Evolutionary conservation across 225 moss, liverwort and hornwort species (phyloP).

Genomic region (Climacium dendroides): DNA sequence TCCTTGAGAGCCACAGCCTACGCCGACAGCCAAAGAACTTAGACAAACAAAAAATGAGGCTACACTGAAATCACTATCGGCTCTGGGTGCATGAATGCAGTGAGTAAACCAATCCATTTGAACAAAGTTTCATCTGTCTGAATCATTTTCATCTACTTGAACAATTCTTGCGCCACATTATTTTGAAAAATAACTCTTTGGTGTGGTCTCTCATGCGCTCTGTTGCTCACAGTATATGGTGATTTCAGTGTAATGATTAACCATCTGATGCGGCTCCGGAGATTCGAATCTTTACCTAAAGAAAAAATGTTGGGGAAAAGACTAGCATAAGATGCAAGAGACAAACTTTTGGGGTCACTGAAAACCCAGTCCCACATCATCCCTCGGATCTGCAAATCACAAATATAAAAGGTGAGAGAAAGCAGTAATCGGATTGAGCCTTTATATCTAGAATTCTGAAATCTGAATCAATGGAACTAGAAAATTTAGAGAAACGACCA

Average conservation of each 20-base stretch:
- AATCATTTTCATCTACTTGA: background rate
- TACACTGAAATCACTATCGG: background rate
- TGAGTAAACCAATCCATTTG: background rate
- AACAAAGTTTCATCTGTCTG: background rate
- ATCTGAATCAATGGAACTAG: background rate
- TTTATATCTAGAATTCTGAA: background rate
- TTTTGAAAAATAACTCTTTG: background rate
- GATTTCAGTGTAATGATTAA: background rate
- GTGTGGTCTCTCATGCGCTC: background rate
- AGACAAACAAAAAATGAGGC: background rate
- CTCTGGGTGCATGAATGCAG: background rate
- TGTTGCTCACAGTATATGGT: background rate
- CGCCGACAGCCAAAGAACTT: background rate
- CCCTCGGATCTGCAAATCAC: slow-evolving; percentile 46
- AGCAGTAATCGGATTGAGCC: background rate
- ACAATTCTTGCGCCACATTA: background rate
- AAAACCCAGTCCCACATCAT: slow-evolving; percentile 85
- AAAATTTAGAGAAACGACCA: background rate
- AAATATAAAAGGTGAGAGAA: background rate
- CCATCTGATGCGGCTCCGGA: background rate
- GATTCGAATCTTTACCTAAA: slow-evolving; percentile 26
- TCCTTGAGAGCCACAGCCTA: background rate
- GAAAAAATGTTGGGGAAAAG: slow-evolving; percentile 50
- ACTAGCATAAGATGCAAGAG: slow-evolving; percentile 37
- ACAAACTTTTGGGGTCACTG: slow-evolving; percentile 30